A percentile compares a stretch with the other conserved stretches of the same genome.
phyloP scores from a whole-genome alignment of 768 basidiomycete species.

The Floccularia luteovirens region DNA sequence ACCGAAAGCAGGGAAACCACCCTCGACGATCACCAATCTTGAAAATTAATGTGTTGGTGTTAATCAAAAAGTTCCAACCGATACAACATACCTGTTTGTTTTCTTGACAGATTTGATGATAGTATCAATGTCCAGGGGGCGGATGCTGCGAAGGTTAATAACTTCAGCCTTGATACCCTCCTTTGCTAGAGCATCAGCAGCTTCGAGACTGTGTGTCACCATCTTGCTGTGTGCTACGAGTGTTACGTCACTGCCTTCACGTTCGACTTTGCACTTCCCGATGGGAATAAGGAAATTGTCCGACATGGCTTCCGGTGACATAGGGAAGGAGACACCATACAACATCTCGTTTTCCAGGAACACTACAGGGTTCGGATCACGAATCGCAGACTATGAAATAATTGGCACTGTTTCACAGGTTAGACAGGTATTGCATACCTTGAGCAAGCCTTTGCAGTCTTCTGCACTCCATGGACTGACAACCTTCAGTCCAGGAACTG shows the following conservation, averaged over 20 bases:
- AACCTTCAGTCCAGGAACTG: constrained; percentile 94
- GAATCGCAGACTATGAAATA: constrained; percentile 73
- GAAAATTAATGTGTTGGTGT: too few species aligned
- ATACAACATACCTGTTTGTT: constrained; percentile 73
- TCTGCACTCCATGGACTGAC: constrained; percentile 98
- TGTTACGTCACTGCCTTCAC: constrained; percentile 87
- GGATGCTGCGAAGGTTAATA: constrained; percentile 92
- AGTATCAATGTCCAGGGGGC: constrained; percentile 95
- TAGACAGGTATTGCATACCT: constrained; percentile 39
- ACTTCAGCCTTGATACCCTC: constrained; percentile 98
- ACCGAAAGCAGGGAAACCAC: constrained; percentile 97
- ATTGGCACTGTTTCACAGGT: neutral
- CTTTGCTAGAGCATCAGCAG: constrained; percentile 88
- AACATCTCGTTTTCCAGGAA: constrained; percentile 99
- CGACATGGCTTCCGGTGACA: constrained; percentile 92
- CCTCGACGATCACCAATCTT: constrained; percentile 93
- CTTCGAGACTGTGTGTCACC: constrained; percentile 93
- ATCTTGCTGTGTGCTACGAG: constrained; percentile 98
- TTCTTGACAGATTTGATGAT: constrained; percentile 98
- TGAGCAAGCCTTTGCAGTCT: constrained; percentile 97
- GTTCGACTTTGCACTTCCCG: constrained; percentile 96
- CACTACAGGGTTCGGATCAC: constrained; percentile 96
- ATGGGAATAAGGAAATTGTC: constrained; percentile 94
- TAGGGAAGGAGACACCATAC: constrained; percentile 95
- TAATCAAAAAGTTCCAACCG: too few species aligned